Conservation (phyloP, 1,284 basidiomycete genomes). For the Papiliotrema nemorosa region DNA sequence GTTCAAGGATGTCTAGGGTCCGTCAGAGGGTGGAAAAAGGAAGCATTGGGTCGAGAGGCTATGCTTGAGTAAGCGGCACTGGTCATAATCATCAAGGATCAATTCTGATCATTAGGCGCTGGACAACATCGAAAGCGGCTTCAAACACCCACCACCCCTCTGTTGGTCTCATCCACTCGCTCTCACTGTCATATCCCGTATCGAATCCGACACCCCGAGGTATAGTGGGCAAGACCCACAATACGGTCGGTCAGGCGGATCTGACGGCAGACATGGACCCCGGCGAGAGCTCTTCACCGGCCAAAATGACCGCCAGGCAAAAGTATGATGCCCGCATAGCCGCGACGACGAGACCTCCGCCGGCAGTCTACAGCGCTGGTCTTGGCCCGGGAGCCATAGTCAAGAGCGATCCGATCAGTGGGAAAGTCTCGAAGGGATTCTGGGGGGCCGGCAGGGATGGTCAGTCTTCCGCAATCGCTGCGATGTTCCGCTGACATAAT, state of each 20-base stretch:
- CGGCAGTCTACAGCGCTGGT: conserved; percentile 37
- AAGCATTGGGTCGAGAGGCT: conserved; percentile 32
- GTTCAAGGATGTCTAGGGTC: conserved; percentile 22
- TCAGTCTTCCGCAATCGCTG: conserved; percentile 11
- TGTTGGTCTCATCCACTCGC: conserved; percentile 33
- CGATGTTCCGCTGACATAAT: not conserved
- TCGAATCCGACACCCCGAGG: conserved; percentile 13
- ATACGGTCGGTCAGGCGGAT: conserved; percentile 8
- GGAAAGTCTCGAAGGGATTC: conserved; percentile 45
- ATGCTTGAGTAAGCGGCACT: conserved; percentile 40
- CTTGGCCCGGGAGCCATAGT: conserved; percentile 37
- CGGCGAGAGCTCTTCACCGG: conserved; percentile 3
- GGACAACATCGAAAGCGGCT: conserved; percentile 32
- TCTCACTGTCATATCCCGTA: conserved; percentile 44
- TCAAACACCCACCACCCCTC: conserved; percentile 36
- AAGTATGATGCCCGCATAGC: conserved; percentile 42
- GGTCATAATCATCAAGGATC: not conserved
- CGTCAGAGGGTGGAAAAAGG: conserved; percentile 34
- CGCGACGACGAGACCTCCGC: conserved; percentile 36
- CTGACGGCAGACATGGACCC: not conserved
- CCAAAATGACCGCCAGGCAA: conserved; percentile 39
- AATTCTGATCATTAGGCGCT: conserved; percentile 27
- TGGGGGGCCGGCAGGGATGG: conserved; percentile 45
- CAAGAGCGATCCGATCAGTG: conserved; percentile 42
- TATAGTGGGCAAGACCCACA: conserved; percentile 32